Evolutionary conservation across 1,284 basidiomycete genomes (phyloP), one percentile per base, ranked within the genome.

Genomic region (Gomphus bonarii): DNA sequence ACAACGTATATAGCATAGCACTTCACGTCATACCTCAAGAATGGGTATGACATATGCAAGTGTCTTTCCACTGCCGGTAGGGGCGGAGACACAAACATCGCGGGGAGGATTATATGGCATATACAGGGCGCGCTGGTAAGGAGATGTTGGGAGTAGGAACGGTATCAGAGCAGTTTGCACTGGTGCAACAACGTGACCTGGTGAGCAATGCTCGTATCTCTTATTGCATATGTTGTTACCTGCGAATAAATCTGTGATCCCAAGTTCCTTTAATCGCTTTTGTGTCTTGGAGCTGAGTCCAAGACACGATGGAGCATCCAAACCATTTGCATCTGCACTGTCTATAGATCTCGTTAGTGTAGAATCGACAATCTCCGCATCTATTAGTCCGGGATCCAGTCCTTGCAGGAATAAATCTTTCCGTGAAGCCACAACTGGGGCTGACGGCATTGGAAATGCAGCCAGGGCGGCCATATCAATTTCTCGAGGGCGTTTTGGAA

Each of bases 21-120:
- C 36, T 44, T 40, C 58, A 40, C 52, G 28, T 57, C 71, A 59
- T 62, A 87, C 90, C 76, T 98, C 91, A 30, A 97, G 77, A 55
- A 98, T 90, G 1, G 95, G 95, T 18, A 98, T 73, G 3, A 88
- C 87, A 70, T 99, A 99, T 12, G 93, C 91, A 20, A 99, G 77
- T 0, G 95, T 99, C 73, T 99, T 99, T 0, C 95, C 95, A 63
- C 91, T 95, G 33, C 95, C 95, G 0, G 95, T 99, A 0, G 97
- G 97, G 1, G 97, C 97, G 5, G 93, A 97, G n/a, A 97, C 90
- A 64, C 95, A 95, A 9, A 95, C 78, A 69, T 99, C 97, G 43
- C 79, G 77, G 25, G 86, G 85, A 28, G 81, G 78, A 54, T 80
- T 69, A 63, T 82, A 85, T 0, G 89, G 85, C 14, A 81, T 76